Conservation (phyloP, 2,329 filamentous ascomycete species). For the Beauveria australis region DNA sequence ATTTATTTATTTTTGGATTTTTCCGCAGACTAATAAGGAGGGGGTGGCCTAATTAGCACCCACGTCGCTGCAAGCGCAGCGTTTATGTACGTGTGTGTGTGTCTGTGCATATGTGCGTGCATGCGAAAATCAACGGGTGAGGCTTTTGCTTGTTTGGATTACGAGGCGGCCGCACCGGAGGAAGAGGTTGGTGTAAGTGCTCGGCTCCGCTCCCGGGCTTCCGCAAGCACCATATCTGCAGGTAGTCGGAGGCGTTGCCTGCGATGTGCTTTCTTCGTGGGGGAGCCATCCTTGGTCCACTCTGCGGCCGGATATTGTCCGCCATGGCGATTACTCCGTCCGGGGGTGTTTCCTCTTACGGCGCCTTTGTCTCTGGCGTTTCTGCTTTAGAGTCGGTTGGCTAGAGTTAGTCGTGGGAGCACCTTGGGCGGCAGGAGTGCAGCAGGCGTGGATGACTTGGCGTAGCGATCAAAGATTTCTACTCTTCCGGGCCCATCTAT, state of each 20-base stretch:
- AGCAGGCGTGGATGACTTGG: no score
- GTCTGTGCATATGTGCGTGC: background rate
- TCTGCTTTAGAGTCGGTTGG: no score
- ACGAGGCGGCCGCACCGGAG: background rate
- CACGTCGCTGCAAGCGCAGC: background rate
- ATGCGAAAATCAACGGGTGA: background rate
- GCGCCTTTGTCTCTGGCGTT: no score
- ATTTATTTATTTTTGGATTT: no score
- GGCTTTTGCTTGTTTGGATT: background rate
- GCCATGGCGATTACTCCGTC: no score
- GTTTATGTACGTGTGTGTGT: background rate
- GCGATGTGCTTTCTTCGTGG: background rate
- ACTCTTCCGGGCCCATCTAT: no score
- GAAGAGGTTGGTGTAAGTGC: background rate
- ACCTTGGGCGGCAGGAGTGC: no score
- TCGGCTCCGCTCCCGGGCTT: conserved; percentile 3
- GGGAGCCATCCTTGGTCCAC: background rate
- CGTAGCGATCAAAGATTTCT: no score
- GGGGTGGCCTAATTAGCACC: background rate
- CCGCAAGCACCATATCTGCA: background rate
- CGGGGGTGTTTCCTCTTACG: no score
- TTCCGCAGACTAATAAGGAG: background rate
- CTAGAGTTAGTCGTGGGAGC: no score
- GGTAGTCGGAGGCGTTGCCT: background rate
- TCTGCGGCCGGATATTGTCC: background rate